phyloP scores from a whole-genome alignment of 306 rosid species.

The Vigna nakashimae region DNA sequence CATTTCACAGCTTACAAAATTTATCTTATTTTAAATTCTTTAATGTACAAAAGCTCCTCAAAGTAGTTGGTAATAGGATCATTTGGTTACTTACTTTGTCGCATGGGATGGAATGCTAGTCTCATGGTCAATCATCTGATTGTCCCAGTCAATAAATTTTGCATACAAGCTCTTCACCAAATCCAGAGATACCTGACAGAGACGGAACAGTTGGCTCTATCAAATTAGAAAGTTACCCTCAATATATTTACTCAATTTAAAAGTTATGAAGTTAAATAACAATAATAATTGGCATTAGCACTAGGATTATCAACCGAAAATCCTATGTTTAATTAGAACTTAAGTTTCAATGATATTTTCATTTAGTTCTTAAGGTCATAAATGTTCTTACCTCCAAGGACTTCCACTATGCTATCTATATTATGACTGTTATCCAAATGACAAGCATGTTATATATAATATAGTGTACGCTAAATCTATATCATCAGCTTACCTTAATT shows the following conservation, averaged over 20 bases:
- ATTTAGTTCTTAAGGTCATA: constrained; percentile 34
- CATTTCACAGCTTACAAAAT: too few relatives aligned
- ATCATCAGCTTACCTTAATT: constrained; percentile 76
- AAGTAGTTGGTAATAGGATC: constrained; percentile 36
- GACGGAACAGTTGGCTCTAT: constrained; percentile 40
- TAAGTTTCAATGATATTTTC: constrained; percentile 39
- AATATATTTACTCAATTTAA: constrained; percentile 30
- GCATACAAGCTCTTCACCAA: constrained; percentile 96
- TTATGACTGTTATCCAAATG: constrained; percentile 19
- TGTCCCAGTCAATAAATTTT: constrained; percentile 98
- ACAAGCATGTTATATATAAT: constrained; percentile 35
- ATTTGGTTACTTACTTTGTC: constrained; percentile 77
- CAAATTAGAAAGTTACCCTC: constrained; percentile 33
- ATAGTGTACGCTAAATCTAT: constrained; percentile 29
- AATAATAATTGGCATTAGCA: constrained; percentile 1
- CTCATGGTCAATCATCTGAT: constrained; percentile 83
- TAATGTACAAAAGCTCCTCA: constrained; percentile 17
- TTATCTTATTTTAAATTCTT: too few relatives aligned
- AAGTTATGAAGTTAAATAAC: constrained; percentile 11
- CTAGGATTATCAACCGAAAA: not conserved
- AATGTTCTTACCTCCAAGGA: constrained; percentile 29
- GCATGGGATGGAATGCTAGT: constrained; percentile 90
- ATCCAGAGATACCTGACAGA: constrained; percentile 92
- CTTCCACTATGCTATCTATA: constrained; percentile 26
- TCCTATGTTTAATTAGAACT: constrained; percentile 11